Evolutionary conservation across 2,329 filamentous ascomycete species (phyloP).

Genomic region (Phyllosticta citriasiana): DNA sequence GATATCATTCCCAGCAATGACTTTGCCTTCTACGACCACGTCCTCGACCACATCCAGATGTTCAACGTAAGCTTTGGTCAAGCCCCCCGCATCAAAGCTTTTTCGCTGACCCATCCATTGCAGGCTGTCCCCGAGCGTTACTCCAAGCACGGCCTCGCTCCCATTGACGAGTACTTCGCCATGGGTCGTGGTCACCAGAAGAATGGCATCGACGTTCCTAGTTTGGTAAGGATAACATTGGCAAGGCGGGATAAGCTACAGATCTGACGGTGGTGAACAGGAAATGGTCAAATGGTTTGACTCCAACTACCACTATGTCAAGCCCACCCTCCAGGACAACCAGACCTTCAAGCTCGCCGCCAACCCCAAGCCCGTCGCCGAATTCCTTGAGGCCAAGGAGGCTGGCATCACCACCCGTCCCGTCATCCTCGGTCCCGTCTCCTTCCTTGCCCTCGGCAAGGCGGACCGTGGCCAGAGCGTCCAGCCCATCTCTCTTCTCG

Average conservation of each 20-base stretch:
- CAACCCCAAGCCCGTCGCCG: constrained; percentile 84
- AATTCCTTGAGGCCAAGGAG: constrained; percentile 97
- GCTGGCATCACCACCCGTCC: constrained; percentile 88
- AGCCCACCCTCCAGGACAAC: constrained; percentile 94
- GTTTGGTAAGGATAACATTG: constrained; percentile 45
- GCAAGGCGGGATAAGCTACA: background rate
- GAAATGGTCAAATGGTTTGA: constrained; percentile 99
- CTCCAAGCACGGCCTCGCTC: constrained; percentile 76
- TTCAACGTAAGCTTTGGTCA: constrained; percentile 62
- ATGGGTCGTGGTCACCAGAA: constrained; percentile 99
- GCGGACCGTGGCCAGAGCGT: constrained; percentile 91
- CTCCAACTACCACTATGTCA: constrained; percentile 99
- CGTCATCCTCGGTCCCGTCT: constrained; percentile 90
- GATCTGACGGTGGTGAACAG: constrained; percentile 27
- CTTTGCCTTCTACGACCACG: constrained; percentile 97
- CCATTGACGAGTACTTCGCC: constrained; percentile 96
- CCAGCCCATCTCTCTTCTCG: constrained; percentile 84
- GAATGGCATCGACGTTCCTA: constrained; percentile 83
- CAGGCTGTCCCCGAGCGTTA: constrained; percentile 89
- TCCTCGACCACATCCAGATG: constrained; percentile 95
- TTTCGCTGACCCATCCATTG: constrained; percentile 16
- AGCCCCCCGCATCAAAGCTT: background rate
- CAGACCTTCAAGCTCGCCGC: constrained; percentile 85
- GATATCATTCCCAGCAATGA: constrained; percentile 98
- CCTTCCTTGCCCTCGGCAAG: constrained; percentile 96